Evolutionary conservation across 2,329 filamentous ascomycete species (phyloP).

Genomic region (Uncinocarpus reesii): DNA sequence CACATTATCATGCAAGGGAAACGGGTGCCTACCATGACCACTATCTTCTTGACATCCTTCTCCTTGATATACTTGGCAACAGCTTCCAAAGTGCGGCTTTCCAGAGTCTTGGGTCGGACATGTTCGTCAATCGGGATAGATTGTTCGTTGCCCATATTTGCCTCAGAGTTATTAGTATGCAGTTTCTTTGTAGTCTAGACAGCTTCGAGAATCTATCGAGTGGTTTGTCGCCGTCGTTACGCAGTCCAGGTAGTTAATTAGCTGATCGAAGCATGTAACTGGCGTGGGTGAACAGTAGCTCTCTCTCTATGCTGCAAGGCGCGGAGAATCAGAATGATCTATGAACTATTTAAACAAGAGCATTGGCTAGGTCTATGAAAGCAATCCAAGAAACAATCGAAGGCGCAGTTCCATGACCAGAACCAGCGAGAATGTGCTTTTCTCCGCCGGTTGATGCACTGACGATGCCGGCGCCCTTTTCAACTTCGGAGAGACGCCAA

Average conservation of each 20-base stretch:
- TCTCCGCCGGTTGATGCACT: neutral
- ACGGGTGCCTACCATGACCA: slow-evolving; percentile 57
- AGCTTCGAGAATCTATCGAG: neutral
- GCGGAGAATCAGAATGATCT: neutral
- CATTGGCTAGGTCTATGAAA: neutral
- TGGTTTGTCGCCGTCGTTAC: neutral
- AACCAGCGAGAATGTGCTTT: neutral
- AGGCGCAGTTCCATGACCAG: neutral
- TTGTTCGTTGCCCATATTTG: slow-evolving; percentile 71
- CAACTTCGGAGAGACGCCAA: no score
- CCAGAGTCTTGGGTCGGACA: slow-evolving; percentile 54
- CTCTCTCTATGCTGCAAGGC: no score
- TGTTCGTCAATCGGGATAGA: slow-evolving; percentile 57
- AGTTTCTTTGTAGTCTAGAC: neutral
- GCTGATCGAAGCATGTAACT: neutral
- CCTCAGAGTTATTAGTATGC: neutral
- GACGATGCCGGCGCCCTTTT: neutral
- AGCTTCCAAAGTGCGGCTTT: slow-evolving; percentile 57
- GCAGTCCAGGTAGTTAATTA: neutral
- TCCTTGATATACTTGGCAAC: slow-evolving; percentile 72
- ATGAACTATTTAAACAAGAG: neutral
- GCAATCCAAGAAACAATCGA: neutral
- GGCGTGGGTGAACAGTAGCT: no score
- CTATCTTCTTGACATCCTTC: slow-evolving; percentile 58
- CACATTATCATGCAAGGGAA: no score